A percentile compares a stretch with the other conserved stretches of the same genome.
phyloP scores from a whole-genome alignment of 108 stramenopile species.

The Fragilaria crotonensis region DNA sequence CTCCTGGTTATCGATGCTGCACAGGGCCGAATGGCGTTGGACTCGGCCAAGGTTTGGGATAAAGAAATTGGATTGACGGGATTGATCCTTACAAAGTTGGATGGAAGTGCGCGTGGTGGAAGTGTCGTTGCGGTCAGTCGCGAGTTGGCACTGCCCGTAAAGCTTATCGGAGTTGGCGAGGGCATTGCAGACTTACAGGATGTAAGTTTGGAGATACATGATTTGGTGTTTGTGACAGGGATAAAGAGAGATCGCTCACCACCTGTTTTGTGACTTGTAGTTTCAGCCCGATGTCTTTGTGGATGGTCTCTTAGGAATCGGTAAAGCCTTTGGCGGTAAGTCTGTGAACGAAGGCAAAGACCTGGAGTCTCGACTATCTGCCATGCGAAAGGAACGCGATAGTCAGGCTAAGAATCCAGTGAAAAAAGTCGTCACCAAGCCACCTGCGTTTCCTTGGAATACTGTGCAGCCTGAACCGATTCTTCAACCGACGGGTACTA shows the following conservation, averaged over 20 bases:
- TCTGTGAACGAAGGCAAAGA: slow-evolving; percentile 49
- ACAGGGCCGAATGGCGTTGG: slow-evolving; percentile 91
- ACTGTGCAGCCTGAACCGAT: background rate
- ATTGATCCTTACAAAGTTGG: slow-evolving; percentile 89
- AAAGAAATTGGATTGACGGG: slow-evolving; percentile 86
- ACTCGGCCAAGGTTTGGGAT: slow-evolving; percentile 83
- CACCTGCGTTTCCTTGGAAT: background rate
- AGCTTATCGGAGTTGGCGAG: slow-evolving; percentile 94
- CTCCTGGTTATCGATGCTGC: slow-evolving; percentile 92
- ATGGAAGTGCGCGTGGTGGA: slow-evolving; percentile 91
- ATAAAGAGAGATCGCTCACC: background rate
- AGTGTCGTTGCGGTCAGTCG: slow-evolving; percentile 86
- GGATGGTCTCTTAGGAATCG: slow-evolving; percentile 78
- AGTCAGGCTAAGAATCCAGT: slow-evolving; percentile 29
- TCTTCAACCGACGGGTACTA: background rate
- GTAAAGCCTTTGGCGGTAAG: slow-evolving; percentile 42
- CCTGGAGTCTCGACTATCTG: slow-evolving; percentile 43
- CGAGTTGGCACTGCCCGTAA: slow-evolving; percentile 91
- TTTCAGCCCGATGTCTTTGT: slow-evolving; percentile 79
- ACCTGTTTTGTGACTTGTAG: slow-evolving; percentile 18
- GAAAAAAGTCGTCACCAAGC: background rate
- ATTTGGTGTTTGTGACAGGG: background rate
- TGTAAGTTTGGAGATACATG: slow-evolving; percentile 39
- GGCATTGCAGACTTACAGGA: slow-evolving; percentile 77
- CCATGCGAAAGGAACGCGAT: slow-evolving; percentile 63